Conservation (phyloP, 257 asterid genomes). For the Solanum piurae region DNA sequence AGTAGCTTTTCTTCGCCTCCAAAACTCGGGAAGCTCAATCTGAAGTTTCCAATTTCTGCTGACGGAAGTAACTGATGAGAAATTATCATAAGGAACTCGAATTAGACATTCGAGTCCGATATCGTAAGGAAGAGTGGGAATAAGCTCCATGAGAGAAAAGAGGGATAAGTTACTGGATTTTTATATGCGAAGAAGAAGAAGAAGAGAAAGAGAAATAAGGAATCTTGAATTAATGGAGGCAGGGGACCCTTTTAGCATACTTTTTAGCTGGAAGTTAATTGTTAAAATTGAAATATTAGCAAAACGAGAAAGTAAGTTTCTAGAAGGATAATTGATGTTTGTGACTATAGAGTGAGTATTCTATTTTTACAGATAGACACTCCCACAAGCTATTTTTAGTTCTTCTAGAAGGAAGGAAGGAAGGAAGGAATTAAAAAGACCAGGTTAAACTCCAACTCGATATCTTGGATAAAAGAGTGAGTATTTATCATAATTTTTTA, state of each 20-base stretch:
- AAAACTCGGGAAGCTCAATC: slow-evolving; percentile 43
- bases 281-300: neutral
- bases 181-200: neutral
- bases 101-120: slow-evolving; percentile 49
- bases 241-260: neutral
- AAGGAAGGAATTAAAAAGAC: neutral
- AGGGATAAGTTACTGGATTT: neutral
- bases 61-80: slow-evolving; percentile 45
- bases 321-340: neutral
- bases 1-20: slow-evolving; percentile 30
- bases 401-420: neutral
- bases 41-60: slow-evolving; percentile 41
- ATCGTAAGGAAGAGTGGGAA: slow-evolving; percentile 46
- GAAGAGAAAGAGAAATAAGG: neutral
- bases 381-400: neutral
- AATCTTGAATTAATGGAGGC: neutral
- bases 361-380: neutral
- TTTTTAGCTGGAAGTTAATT: neutral
- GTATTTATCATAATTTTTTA: too few relatives aligned
- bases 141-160: slow-evolving; percentile 4
- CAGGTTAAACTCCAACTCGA: too few relatives aligned
- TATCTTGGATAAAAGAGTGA: too few relatives aligned
- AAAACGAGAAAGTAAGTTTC: neutral
- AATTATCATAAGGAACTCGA: slow-evolving; percentile 31
- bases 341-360: neutral